These are phyloP conservation scores for Curvularia lunata DNA, from an alignment of 2,329 filamentous ascomycete species.

Conservation along the genomic window DNA sequence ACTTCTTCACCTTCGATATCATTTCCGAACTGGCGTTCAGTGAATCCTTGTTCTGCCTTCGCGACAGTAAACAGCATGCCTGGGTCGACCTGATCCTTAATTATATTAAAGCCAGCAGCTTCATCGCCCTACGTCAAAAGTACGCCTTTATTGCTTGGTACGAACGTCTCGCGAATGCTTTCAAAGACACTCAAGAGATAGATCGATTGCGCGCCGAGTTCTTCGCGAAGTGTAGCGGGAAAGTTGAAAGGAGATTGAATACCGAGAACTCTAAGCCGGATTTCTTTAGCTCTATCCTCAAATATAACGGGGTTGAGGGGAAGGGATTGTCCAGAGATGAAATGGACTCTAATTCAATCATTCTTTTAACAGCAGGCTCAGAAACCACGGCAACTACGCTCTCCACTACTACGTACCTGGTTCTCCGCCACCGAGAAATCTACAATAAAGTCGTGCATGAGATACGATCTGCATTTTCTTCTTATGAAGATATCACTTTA, in stretches of 20 bases:
- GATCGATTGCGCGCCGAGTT: neutral
- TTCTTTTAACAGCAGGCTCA: neutral
- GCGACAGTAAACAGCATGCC: neutral
- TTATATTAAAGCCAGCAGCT: neutral
- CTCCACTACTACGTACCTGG: neutral
- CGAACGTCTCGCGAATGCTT: neutral
- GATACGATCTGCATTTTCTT: neutral
- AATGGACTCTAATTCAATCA: neutral
- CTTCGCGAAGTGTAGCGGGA: neutral
- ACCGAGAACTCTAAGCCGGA: neutral
- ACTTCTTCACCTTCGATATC: neutral
- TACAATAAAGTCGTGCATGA: neutral
- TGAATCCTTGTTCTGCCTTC: neutral
- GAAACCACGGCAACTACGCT: conserved; percentile 1
- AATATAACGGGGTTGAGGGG: neutral
- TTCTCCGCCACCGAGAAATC: neutral
- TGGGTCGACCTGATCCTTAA: neutral
- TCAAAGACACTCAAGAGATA: neutral
- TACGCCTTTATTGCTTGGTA: neutral
- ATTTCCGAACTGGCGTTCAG: neutral
- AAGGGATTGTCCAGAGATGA: neutral
- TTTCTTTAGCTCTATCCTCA: neutral
- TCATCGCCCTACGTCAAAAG: neutral
- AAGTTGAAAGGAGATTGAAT: neutral
- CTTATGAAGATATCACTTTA: neutral